These are phyloP conservation scores for Fennellomyces sp. DNA, from an alignment of 371 early-diverging fungal species.

Conservation along the genomic window DNA sequence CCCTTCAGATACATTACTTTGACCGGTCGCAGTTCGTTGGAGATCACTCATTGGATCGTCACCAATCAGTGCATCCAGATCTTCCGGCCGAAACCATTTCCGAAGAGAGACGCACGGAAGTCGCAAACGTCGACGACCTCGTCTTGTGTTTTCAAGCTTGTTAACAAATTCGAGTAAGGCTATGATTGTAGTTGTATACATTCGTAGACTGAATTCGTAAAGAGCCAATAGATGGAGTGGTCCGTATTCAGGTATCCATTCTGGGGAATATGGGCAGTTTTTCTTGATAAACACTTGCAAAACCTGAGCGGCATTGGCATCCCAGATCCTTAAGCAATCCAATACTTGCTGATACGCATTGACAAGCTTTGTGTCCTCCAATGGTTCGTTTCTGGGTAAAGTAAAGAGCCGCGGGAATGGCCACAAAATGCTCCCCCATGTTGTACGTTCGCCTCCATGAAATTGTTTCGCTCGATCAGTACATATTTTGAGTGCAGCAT, in stretches of 20 bases:
- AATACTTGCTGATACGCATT: constrained; percentile 11
- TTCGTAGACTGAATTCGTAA: constrained; percentile 12
- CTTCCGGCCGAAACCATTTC: neutral
- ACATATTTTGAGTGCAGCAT: constrained; percentile 5
- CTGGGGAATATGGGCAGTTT: neutral
- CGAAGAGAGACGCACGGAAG: neutral
- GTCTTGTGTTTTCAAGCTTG: constrained; percentile 6
- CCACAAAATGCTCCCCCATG: constrained; percentile 35
- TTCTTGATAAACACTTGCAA: neutral
- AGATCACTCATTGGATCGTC: neutral
- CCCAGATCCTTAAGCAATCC: neutral
- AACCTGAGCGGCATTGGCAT: neutral
- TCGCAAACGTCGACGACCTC: neutral
- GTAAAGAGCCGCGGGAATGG: constrained; percentile 32
- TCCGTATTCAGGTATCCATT: neutral
- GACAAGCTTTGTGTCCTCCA: too few species aligned
- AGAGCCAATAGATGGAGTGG: constrained; percentile 3
- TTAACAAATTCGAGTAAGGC: constrained; percentile 10
- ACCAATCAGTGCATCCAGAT: neutral
- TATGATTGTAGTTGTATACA: constrained; percentile 6
- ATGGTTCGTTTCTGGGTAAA: too few species aligned
- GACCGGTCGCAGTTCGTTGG: neutral
- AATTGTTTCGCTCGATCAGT: constrained; percentile 8
- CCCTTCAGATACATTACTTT: neutral
- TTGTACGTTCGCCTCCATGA: constrained; percentile 20